Percentiles rank a stretch among this genome's conserved stretches.
phyloP scores from a whole-genome alignment of 2,329 filamentous ascomycete species.

The Macrophomina tecta region DNA sequence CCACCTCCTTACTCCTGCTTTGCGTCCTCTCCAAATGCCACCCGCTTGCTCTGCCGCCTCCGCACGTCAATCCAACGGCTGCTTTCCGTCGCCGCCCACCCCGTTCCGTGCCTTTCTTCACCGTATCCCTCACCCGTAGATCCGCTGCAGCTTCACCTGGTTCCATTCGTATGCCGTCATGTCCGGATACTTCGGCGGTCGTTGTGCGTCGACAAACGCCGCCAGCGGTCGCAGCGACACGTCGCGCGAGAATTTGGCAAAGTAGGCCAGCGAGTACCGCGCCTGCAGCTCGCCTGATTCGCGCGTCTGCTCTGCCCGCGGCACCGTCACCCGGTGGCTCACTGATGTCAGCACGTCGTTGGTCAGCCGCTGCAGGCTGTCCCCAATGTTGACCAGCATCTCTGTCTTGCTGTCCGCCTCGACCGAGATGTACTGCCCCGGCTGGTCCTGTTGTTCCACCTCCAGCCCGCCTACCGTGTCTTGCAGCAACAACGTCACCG shows the following conservation, averaged over 20 bases:
- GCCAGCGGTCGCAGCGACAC: slow-evolving; percentile 9
- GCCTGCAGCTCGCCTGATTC: not conserved
- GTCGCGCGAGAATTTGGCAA: slow-evolving; percentile 22
- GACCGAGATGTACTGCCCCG: slow-evolving; percentile 26
- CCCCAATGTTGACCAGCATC: slow-evolving; percentile 50
- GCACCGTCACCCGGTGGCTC: slow-evolving; percentile 41
- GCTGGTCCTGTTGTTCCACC: slow-evolving; percentile 38
- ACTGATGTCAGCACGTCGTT: slow-evolving; percentile 45
- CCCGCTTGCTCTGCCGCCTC: too few relatives aligned
- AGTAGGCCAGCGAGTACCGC: slow-evolving; percentile 23
- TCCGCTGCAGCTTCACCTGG: slow-evolving; percentile 8
- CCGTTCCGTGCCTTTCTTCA: not conserved
- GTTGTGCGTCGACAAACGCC: slow-evolving; percentile 7
- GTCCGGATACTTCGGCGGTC: slow-evolving; percentile 12
- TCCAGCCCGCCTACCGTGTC: slow-evolving; percentile 47
- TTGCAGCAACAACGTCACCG: slow-evolving; percentile 48
- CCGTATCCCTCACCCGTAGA: not conserved
- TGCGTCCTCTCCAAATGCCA: too few relatives aligned
- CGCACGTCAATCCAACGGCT: too few relatives aligned
- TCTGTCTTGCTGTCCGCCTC: slow-evolving; percentile 30
- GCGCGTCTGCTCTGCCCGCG: not conserved
- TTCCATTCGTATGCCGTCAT: slow-evolving; percentile 29
- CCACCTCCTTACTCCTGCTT: too few relatives aligned
- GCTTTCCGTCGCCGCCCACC: too few relatives aligned
- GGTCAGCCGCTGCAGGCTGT: slow-evolving; percentile 49